phyloP scores from a whole-genome alignment of 176 grass and related monocot species.

The Lolium perenne region DNA sequence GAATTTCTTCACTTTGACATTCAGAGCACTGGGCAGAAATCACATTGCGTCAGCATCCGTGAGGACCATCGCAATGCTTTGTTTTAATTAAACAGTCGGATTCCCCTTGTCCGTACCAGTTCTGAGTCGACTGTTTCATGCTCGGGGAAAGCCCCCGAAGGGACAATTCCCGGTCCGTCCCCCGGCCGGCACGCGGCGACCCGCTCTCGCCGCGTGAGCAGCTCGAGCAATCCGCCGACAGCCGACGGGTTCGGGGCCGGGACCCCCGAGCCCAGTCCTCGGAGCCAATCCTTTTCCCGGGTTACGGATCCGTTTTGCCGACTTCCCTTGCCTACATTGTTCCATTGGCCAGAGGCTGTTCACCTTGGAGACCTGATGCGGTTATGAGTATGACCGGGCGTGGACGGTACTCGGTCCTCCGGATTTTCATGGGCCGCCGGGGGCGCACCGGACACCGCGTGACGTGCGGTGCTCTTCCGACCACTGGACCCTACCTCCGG shows the following conservation, averaged over 20 bases:
- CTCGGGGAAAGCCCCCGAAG: background rate
- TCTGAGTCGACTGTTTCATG: constrained; percentile 61
- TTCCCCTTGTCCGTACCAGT: constrained; percentile 78
- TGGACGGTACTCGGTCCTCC: constrained; percentile 60
- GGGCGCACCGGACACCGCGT: constrained; percentile 44
- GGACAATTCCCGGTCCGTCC: background rate
- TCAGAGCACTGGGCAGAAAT: constrained; percentile 78
- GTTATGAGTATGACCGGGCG: constrained; percentile 68
- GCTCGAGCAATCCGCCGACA: constrained; percentile 42
- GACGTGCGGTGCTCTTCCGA: constrained; percentile 59
- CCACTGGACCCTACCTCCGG: constrained; percentile 74
- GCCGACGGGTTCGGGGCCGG: constrained; percentile 54
- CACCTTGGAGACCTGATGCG: constrained; percentile 83
- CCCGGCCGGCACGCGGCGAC: constrained; percentile 36
- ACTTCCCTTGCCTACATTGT: constrained; percentile 94
- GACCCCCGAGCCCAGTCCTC: constrained; percentile 13
- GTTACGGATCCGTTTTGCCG: constrained; percentile 76
- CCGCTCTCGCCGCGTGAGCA: constrained; percentile 32
- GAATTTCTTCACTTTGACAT: constrained; percentile 89
- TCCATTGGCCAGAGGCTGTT: constrained; percentile 75
- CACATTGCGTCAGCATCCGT: constrained; percentile 71
- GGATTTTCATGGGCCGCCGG: constrained; percentile 60
- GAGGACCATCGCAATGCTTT: constrained; percentile 84
- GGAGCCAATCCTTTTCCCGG: too few species aligned
- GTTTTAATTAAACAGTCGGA: constrained; percentile 88